Conservation (phyloP, 176 grass and related monocot genomes). For the Triticum urartu region DNA sequence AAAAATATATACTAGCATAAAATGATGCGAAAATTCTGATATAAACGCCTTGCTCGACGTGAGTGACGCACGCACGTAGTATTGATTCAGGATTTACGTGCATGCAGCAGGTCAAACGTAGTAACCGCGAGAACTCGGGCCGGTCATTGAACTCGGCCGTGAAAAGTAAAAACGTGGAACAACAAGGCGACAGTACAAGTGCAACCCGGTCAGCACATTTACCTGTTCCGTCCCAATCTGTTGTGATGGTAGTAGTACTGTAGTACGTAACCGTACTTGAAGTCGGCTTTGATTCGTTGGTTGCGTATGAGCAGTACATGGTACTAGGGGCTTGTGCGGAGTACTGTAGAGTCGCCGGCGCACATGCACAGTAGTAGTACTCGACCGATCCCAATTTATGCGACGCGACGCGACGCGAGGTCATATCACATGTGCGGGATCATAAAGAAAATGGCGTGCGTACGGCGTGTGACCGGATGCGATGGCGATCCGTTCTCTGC, state of each 20-base stretch:
- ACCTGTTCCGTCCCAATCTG: not conserved
- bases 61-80: not conserved
- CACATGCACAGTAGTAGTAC: not conserved
- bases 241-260: too few relatives aligned
- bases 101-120: not conserved
- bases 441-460: not conserved
- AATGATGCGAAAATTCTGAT: not conserved
- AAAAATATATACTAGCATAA: not conserved
- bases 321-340: not conserved
- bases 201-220: not conserved
- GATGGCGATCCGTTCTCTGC: not conserved
- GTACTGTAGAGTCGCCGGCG: not conserved
- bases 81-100: not conserved
- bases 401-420: not conserved
- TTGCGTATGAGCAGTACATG: not conserved
- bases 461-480: not conserved
- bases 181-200: not conserved
- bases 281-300: too few relatives aligned
- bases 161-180: not conserved
- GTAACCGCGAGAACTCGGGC: not conserved
- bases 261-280: too few relatives aligned
- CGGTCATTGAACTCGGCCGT: not conserved
- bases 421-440: not conserved
- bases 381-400: not conserved
- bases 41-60: not conserved